Evolutionary conservation across 768 basidiomycete species (phyloP).

Genomic region (Gymnopilus dilepis): DNA sequence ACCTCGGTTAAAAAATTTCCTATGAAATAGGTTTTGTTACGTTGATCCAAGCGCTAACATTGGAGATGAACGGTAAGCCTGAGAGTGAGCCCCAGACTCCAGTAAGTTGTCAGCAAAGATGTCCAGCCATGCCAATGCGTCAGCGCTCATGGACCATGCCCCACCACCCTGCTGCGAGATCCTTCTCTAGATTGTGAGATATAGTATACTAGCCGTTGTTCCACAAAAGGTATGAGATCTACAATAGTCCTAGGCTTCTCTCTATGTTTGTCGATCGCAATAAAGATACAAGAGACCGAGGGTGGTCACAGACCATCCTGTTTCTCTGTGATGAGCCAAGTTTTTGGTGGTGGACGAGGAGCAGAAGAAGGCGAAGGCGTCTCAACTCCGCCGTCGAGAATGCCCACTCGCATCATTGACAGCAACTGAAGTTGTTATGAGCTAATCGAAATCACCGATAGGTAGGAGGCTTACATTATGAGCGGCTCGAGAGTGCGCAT

Average conservation of each 20-base stretch:
- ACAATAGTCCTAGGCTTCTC: not conserved
- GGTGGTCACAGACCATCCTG: not conserved
- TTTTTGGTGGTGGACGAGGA: not conserved
- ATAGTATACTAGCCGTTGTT: not conserved
- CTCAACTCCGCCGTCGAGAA: constrained; percentile 48
- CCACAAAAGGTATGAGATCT: not conserved
- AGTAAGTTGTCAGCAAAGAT: not conserved
- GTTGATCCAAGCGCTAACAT: not conserved
- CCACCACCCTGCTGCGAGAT: not conserved
- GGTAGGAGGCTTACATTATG: constrained; percentile 43
- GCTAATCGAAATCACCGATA: not conserved
- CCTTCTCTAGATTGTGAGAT: not conserved
- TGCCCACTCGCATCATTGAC: constrained; percentile 65
- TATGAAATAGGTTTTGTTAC: no score
- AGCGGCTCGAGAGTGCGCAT: constrained; percentile 65
- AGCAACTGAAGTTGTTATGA: constrained; percentile 40
- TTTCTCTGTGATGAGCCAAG: not conserved
- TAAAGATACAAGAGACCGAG: not conserved
- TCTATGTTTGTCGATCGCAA: not conserved
- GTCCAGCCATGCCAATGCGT: not conserved
- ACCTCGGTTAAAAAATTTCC: no score
- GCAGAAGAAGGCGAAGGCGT: not conserved
- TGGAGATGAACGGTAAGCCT: not conserved
- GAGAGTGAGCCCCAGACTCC: not conserved
- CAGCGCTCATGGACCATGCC: not conserved